These are phyloP conservation scores for Schizothecium vesticola DNA, from an alignment of 495 filamentous ascomycete genomes.

Conservation along the genomic window DNA sequence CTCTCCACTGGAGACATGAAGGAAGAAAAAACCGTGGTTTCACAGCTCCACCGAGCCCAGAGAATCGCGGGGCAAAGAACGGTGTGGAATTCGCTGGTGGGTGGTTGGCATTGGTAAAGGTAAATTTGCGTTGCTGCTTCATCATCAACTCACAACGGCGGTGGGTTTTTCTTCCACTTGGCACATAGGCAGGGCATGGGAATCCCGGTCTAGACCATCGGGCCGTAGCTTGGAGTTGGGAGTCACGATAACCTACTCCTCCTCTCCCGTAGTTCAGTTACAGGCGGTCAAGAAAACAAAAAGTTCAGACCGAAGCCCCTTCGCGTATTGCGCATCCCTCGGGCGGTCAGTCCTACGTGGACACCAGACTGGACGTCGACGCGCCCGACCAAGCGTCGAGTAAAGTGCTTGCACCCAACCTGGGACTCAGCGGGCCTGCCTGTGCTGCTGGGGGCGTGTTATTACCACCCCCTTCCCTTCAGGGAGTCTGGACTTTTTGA, in stretches of 20 bases:
- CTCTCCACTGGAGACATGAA: background rate
- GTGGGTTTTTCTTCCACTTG: background rate
- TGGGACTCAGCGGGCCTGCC: no score
- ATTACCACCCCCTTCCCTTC: background rate
- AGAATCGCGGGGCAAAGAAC: background rate
- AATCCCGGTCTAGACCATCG: no score
- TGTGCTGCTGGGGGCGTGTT: background rate
- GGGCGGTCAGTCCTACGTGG: background rate
- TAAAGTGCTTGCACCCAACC: background rate
- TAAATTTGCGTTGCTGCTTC: background rate
- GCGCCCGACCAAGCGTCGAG: background rate
- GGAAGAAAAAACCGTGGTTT: background rate
- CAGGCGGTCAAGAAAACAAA: background rate
- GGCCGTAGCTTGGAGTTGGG: background rate
- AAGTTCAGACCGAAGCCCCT: background rate
- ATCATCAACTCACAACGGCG: background rate
- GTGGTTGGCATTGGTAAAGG: background rate
- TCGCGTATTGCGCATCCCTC: no score
- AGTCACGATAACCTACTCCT: background rate
- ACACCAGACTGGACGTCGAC: background rate
- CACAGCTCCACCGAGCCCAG: background rate
- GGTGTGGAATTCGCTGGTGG: background rate
- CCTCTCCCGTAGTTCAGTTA: background rate
- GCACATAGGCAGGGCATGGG: no score
- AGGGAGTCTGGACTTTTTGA: background rate